Evolutionary conservation across 805 yeast species (phyloP).

Genomic region (Nematodospora valgi): DNA sequence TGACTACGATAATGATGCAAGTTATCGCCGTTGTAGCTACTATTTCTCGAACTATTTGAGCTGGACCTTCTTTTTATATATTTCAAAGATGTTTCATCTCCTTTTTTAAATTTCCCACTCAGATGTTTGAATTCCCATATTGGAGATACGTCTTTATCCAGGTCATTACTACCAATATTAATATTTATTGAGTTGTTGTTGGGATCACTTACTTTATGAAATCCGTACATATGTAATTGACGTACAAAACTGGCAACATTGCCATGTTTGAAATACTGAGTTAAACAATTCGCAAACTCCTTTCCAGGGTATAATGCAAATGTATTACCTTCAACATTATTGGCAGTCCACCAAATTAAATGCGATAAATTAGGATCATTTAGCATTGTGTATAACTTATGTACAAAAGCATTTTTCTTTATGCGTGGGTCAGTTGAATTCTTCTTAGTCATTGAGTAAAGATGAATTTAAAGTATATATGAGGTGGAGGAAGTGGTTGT

Average conservation of each 20-base stretch:
- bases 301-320: constrained; percentile 64
- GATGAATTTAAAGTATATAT: background rate
- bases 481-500: background rate
- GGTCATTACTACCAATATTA: background rate
- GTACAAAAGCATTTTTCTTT: constrained; percentile 60
- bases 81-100: constrained; percentile 42
- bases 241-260: constrained; percentile 91
- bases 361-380: constrained; percentile 30
- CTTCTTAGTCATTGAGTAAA: constrained; percentile 20
- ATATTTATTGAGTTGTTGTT: constrained; percentile 6
- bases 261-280: constrained; percentile 88
- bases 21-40: constrained; percentile 8
- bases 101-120: constrained; percentile 47
- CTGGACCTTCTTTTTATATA: constrained; percentile 49
- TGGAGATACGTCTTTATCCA: constrained; percentile 22
- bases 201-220: constrained; percentile 71
- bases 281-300: constrained; percentile 57
- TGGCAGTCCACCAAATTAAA: constrained; percentile 42
- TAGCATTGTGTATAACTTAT: constrained; percentile 40
- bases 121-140: constrained; percentile 59
- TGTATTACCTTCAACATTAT: constrained; percentile 46
- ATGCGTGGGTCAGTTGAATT: constrained; percentile 20
- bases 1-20: constrained; percentile 3
- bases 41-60: constrained; percentile 21
- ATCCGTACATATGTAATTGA: constrained; percentile 94